Evolutionary conservation across 2,329 filamentous ascomycete genomes (phyloP).

Genomic region (Trichoderma harzianum): DNA sequence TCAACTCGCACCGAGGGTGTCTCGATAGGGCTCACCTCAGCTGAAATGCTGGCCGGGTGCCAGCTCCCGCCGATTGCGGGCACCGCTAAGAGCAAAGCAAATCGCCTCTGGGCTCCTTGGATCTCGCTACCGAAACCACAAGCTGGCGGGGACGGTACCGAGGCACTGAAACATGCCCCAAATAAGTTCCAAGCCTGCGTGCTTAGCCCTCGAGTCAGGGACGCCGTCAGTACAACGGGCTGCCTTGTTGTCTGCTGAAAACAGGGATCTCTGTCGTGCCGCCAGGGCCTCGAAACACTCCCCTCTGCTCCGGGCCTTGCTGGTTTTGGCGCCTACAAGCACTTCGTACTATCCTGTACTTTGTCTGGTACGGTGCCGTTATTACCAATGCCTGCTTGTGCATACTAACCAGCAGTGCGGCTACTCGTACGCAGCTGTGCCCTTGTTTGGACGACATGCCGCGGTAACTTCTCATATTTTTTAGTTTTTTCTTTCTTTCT

Average conservation of each 20-base stretch:
- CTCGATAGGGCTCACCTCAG: constrained; percentile 38
- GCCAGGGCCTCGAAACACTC: constrained; percentile 7
- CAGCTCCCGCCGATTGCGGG: constrained; percentile 20
- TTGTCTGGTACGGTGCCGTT: neutral
- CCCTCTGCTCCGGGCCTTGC: constrained; percentile 10
- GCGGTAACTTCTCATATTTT: neutral
- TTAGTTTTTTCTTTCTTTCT: neutral
- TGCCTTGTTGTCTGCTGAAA: constrained; percentile 19
- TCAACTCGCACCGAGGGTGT: constrained; percentile 10
- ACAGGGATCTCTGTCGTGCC: constrained; percentile 18
- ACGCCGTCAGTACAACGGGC: constrained; percentile 12
- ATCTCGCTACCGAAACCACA: constrained; percentile 12
- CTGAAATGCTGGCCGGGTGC: constrained; percentile 27
- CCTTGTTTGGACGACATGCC: neutral
- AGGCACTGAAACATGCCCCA: constrained; percentile 17
- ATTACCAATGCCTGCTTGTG: neutral
- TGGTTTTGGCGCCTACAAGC: constrained; percentile 3
- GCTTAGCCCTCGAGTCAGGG: constrained; percentile 13
- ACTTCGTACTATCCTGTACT: neutral
- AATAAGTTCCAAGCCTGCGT: constrained; percentile 12
- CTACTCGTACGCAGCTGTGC: neutral
- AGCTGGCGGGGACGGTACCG: constrained; percentile 8
- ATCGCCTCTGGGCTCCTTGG: constrained; percentile 13
- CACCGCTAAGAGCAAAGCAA: constrained; percentile 14
- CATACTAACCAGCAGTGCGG: neutral